Evolutionary conservation across 2,329 filamentous ascomycete species (phyloP), one percentile per base, ranked within the genome.

Genomic region (Botrytis hyacinthi): DNA sequence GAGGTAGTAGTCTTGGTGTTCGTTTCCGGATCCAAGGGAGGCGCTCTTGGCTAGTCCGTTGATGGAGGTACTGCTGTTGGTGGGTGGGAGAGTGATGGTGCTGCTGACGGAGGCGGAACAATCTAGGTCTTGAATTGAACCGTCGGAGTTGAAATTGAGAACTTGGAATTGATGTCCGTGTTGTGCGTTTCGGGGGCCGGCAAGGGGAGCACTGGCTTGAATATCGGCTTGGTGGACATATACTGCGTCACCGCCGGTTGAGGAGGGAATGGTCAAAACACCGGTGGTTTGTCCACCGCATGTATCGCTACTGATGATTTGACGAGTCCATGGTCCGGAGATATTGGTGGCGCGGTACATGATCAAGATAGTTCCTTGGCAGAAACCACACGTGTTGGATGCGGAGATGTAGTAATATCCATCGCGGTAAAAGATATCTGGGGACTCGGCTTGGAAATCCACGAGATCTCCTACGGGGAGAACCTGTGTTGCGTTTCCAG

Each of bases 341-440:
- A 78, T 71, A 1, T 54, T 61, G 29, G 74, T 75, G 16, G 75
- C 75, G 29, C 75, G 75, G 51, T 78, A 78, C 44, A 78, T 73
- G 42, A 78, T 54, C 2, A 78, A 66, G 10, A 78, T 29, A 5
- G 77, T 79, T 12, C 75, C 76, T 12, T 75, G 76, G 51, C 78
- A 79, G 71, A 77, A 79, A 16, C 77, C 77, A 54, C 77, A 79
- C 2, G 77, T 79, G 51, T 79, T 78, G 2, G 76, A 78, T 4
- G 77, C 76, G 3, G 74, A 75, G 16, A 79, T 68, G 42, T 78
- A 79, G 60, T 75, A 79, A 42, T 76, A 79, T 26, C 77, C 77
- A 26, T 74, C 74, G 16, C 76, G 57, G 16, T 77, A 73, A 54
- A 77, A 79, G n/a, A 79, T 75, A 37, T 78, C 77, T 40, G 77